Base-by-base conservation (phyloP, 2,329 filamentous ascomycete genomes). In the Sclerotinia sclerotiorum region DNA sequence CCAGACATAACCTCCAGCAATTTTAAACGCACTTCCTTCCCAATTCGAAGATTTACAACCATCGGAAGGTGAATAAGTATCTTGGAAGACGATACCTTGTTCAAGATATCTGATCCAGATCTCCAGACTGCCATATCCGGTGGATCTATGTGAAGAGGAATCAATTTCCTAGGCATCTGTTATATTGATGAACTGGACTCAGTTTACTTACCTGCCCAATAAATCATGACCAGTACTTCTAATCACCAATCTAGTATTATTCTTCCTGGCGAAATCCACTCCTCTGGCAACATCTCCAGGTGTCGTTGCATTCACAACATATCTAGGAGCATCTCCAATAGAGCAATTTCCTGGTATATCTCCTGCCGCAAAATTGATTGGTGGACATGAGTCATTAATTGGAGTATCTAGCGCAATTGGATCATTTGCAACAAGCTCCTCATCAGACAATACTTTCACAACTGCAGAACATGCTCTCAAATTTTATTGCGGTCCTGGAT, bases 31-130 rank as follows among this genome's bases (percentile, higher is more conserved):
- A n/a, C 74, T 72, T 17, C 78, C 79, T 3, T 67, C 76, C 75
- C 78, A 80, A 19, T 70, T 66, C 0, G 76, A 77, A 35, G 70
- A 68, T 5, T 55, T 39, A 70, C 77, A 79, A 2, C 57, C 29
- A n/a, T 68, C 57, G 21, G 69, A 68, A 27, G 76, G 69, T 24
- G 60, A 44, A 63, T 75, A 74, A 29, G 69, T 68, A 35, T 76
- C 74, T 70, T 72, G 65, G 29, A 72, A 72, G 17, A 42, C 51
- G 29, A 72, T 69, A 6, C 71, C 71, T 35, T 62, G 62, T 29
- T 80, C 80, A 54, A 86, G 75, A 69, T 84, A 76, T 58, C 83
- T 83, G 0, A 80, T 81, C 84, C 84, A 86, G 24, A 79, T 76
- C 64, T 79, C 74, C 48, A 79, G 69, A 8, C 77, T 77, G 49